Evolutionary conservation across 148 eudicot species (phyloP), one percentile per base, ranked within the genome.

Genomic region (Nepenthes gracilis): DNA sequence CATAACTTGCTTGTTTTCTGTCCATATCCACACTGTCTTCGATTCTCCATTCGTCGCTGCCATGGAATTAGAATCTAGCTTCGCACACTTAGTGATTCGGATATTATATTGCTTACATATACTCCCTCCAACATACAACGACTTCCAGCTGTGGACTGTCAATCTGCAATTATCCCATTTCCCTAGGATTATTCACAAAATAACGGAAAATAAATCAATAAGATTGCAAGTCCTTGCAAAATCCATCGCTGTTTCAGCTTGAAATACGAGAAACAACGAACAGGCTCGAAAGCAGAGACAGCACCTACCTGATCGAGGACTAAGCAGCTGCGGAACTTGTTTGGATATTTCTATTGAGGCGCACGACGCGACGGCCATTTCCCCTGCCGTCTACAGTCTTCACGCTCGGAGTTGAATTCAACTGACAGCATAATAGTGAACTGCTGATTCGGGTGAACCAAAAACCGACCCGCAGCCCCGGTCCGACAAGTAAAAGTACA

Each of bases 1-100:
- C 91, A 92, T 87, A 1, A 92, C 97, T 62, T 88, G 80, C 75
- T 88, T 83, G 74, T 69, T 88, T 69, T 83, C 79, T 12, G 93
- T 85, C 97, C 97, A 92, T 14, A 92, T 73, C 97, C 97, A 92
- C 45, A 92, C 96, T 62, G 55, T 35, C 72, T 88, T 92, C 63
- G 74, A 69, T 38, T 73, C 76, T 33, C 58, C 75, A 34, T 69
- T 68, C 34, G 53, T 65, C 15, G 59, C 55, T 36, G 33, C 62
- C 40, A 53, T 32, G 54, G 72, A 63, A 8, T 13, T 48, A 43
- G 70, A 69, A 51, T 63, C 64, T 74, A 75, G 72, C 72, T 73
- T 64, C 49, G 55, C 51, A 65, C 82, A 69, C 67, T 70, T 69
- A 69, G 40, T 58, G 12, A 35, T 12, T 60, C 58, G 62, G 40